Conservation (phyloP, 2,329 filamentous ascomycete genomes). For the Cadophora gregata region DNA sequence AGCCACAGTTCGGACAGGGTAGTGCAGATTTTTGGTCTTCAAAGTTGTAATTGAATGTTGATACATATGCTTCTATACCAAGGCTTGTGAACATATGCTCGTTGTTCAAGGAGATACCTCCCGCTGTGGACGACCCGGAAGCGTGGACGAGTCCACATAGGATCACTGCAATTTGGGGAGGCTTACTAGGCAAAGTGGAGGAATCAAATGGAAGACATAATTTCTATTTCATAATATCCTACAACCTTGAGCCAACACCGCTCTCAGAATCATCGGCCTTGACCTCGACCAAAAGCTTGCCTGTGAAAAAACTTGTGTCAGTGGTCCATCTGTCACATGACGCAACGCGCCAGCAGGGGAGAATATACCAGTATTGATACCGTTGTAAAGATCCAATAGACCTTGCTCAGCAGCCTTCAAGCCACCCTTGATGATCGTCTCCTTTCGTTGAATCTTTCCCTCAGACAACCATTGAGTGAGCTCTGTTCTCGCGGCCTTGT, state of each 20-base stretch:
- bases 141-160: too few relatives aligned
- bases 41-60: too few relatives aligned
- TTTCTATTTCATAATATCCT: background rate
- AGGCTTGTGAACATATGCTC: too few relatives aligned
- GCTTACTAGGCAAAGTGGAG: background rate
- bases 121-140: too few relatives aligned
- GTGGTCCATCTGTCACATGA: background rate
- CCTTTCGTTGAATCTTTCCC: constrained; percentile 74
- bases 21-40: too few relatives aligned
- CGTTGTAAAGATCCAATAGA: constrained; percentile 68
- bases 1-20: too few relatives aligned
- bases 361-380: constrained; percentile 68
- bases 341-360: too few relatives aligned
- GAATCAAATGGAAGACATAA: background rate
- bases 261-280: constrained; percentile 44
- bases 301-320: constrained; percentile 25
- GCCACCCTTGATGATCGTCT: constrained; percentile 74
- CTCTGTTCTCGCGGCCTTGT: constrained; percentile 61
- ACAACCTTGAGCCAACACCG: constrained; percentile 20
- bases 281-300: constrained; percentile 62
- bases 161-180: too few relatives aligned
- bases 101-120: too few relatives aligned
- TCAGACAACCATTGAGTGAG: constrained; percentile 71
- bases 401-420: constrained; percentile 67
- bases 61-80: too few relatives aligned